Evolutionary conservation across 2,329 filamentous ascomycete species (phyloP), one percentile per base, ranked within the genome.

Genomic region (Diplodia intermedia): DNA sequence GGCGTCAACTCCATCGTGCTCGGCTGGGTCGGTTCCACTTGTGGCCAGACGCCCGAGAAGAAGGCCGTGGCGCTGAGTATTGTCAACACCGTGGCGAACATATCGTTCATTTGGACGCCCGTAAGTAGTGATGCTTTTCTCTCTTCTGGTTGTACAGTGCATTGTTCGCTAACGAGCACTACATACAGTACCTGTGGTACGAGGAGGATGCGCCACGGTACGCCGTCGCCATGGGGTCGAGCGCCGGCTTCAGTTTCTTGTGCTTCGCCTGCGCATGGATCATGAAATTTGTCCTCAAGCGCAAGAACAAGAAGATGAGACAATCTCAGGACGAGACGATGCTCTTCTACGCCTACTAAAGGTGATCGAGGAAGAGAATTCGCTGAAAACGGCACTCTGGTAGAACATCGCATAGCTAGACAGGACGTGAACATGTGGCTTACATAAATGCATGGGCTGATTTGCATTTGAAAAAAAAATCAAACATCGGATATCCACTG

Each of bases 21-120:
- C 1, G 78, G 78, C 18, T 83, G 81, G 80, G 79, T 79, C 1
- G 79, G 79, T 1, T 76, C 77, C 1, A 81, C 79, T 0, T 73
- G 81, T 8, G 79, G 78, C 2, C 78, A 82, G 56, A 81, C 80
- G 0, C 72, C 77, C 4, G 80, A 82, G 69, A 83, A 82, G 72
- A 80, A 81, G 60, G 80, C 81, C 20, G 79, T 79, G 3, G 73
- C 76, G 4, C 72, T 82, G 20, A 79, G 79, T 0, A 79, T 82
- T 56, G 80, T 81, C n/a, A 82, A 83, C 62, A 76, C 79, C 1
- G 73, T 79, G 5, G 78, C 77, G 0, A 82, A 80, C 63, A 73
- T 77, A 26, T 74, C 75, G 47, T 77, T 79, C 61, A 81, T 82
- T 50, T 83, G 74, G 62, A 75, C 73, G 12, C 52, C 40, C 65